Evolutionary conservation across 2,329 filamentous ascomycete genomes (phyloP).

Genomic region (Pseudogymnoascus sp.): DNA sequence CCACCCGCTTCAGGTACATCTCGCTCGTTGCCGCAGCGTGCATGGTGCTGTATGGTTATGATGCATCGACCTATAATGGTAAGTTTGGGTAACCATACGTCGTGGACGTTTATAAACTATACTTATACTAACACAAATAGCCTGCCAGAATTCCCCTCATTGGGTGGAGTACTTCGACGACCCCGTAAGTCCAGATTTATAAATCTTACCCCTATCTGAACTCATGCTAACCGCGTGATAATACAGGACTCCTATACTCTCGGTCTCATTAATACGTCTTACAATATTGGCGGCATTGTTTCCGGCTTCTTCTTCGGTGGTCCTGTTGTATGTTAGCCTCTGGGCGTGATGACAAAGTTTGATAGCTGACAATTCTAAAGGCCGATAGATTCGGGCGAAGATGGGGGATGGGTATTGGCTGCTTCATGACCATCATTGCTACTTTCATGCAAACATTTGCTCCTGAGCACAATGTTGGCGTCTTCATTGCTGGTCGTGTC

Average conservation of each 20-base stretch:
- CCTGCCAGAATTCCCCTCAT: slow-evolving; percentile 53
- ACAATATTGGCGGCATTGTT: slow-evolving; percentile 63
- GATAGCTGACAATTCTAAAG: slow-evolving; percentile 12
- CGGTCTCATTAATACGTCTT: slow-evolving; percentile 57
- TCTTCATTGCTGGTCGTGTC: slow-evolving; percentile 61
- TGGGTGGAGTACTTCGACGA: slow-evolving; percentile 58
- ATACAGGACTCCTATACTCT: slow-evolving; percentile 33
- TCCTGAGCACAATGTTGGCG: slow-evolving; percentile 50
- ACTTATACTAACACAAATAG: background rate
- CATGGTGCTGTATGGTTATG: slow-evolving; percentile 69
- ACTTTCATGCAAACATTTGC: slow-evolving; percentile 63
- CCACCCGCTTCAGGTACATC: slow-evolving; percentile 47
- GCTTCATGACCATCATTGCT: slow-evolving; percentile 56
- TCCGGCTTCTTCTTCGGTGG: slow-evolving; percentile 63
- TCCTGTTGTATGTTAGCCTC: slow-evolving; percentile 37
- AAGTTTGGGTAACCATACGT: slow-evolving; percentile 17
- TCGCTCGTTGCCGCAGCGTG: slow-evolving; percentile 62
- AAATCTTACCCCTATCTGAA: background rate
- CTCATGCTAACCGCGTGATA: slow-evolving; percentile 18
- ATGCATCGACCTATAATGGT: slow-evolving; percentile 67
- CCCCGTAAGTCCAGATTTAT: slow-evolving; percentile 10
- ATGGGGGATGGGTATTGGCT: slow-evolving; percentile 57
- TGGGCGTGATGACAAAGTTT: background rate
- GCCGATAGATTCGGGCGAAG: slow-evolving; percentile 55
- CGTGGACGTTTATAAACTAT: background rate